These are phyloP conservation scores for Rosa rugosa DNA, from an alignment of 306 rosid genomes.

Conservation along the genomic window DNA sequence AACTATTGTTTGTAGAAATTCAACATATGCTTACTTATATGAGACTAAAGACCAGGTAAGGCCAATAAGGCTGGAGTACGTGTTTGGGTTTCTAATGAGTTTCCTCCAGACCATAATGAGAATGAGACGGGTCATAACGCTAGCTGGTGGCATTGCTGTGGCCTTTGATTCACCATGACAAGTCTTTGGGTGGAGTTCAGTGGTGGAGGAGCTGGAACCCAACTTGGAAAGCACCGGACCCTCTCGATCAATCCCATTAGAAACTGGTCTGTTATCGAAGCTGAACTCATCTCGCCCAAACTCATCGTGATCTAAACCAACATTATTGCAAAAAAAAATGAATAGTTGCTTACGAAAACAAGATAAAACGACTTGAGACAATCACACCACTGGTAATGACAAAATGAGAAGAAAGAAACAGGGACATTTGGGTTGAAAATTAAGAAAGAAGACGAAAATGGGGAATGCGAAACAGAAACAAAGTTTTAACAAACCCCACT, in stretches of 20 bases:
- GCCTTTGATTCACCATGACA: slow-evolving; percentile 49
- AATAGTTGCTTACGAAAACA: slow-evolving; percentile 1
- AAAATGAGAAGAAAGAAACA: slow-evolving; percentile 20
- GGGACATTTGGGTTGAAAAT: slow-evolving; percentile 11
- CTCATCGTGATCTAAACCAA: slow-evolving; percentile 56
- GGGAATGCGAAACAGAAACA: slow-evolving; percentile 11
- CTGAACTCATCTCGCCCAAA: slow-evolving; percentile 81
- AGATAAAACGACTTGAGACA: slow-evolving; percentile 1
- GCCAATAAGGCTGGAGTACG: background rate
- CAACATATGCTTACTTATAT: slow-evolving; percentile 45
- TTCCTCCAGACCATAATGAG: background rate
- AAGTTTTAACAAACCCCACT: no score
- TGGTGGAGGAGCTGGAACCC: slow-evolving; percentile 69
- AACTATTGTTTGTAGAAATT: background rate
- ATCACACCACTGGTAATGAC: background rate
- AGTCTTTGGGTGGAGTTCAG: slow-evolving; percentile 74
- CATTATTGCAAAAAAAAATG: background rate
- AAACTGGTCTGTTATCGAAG: slow-evolving; percentile 61
- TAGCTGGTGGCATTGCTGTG: background rate
- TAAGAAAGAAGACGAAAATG: slow-evolving; percentile 4
- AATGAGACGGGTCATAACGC: background rate
- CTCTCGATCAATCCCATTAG: slow-evolving; percentile 58
- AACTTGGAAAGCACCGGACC: slow-evolving; percentile 78
- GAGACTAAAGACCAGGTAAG: slow-evolving; percentile 38
- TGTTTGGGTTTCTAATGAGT: background rate